phyloP scores from a whole-genome alignment of 2,329 filamentous ascomycete species.

The Microcyclosporella mali region DNA sequence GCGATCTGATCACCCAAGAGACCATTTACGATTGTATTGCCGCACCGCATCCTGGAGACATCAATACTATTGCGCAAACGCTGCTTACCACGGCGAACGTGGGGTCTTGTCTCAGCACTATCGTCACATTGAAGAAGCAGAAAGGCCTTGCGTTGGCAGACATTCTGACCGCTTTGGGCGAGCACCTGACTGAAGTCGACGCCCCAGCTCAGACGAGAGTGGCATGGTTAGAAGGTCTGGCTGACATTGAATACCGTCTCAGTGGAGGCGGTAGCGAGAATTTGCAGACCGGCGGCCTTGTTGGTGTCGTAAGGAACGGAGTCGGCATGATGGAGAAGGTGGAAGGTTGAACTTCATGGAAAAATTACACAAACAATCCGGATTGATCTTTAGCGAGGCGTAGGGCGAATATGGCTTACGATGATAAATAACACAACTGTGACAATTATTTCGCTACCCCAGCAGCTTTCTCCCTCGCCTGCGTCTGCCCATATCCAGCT shows the following conservation, averaged over 20 bases:
- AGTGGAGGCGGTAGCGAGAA: constrained; percentile 80
- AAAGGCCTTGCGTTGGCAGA: constrained; percentile 89
- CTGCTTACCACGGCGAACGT: constrained; percentile 81
- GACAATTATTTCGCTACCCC: too few species aligned
- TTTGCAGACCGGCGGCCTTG: constrained; percentile 86
- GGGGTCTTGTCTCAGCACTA: constrained; percentile 77
- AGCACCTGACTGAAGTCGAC: constrained; percentile 75
- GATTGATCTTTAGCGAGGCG: neutral
- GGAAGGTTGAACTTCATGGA: constrained; percentile 1
- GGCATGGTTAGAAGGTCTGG: constrained; percentile 82
- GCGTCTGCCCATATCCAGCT: neutral
- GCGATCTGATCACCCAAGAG: constrained; percentile 84
- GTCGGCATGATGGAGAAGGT: constrained; percentile 62
- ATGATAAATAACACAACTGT: too few species aligned
- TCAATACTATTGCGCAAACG: constrained; percentile 75
- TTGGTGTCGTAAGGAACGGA: constrained; percentile 80
- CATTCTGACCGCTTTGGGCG: constrained; percentile 78
- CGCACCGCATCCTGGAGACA: constrained; percentile 83
- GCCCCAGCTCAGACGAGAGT: constrained; percentile 83
- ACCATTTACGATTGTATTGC: constrained; percentile 97
- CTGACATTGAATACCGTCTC: constrained; percentile 86
- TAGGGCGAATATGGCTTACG: too few species aligned
- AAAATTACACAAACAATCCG: neutral
- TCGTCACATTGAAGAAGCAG: constrained; percentile 78
- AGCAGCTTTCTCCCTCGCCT: too few species aligned